phyloP scores from a whole-genome alignment of 2,329 filamentous ascomycete genomes.

The Aspergillus persii region DNA sequence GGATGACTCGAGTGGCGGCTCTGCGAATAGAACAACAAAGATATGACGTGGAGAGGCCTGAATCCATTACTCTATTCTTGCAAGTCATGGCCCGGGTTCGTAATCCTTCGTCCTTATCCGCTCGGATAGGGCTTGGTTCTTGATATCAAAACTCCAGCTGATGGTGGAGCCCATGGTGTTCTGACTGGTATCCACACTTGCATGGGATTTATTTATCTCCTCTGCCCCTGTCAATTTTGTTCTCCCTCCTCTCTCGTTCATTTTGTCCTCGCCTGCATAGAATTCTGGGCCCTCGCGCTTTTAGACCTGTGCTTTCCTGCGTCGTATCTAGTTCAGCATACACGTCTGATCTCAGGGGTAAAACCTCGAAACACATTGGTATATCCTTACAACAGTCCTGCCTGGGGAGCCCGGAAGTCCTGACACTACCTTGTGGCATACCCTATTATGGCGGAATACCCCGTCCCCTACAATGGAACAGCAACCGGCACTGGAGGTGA shows the following conservation, averaged over 20 bases:
- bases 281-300: neutral
- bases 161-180: neutral
- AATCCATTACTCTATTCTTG: neutral
- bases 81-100: neutral
- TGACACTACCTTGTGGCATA: neutral
- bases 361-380: neutral
- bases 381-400: neutral
- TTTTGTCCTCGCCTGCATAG: neutral
- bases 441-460: conserved; percentile 34
- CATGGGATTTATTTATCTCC: neutral
- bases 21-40: neutral
- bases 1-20: neutral
- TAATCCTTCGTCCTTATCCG: neutral
- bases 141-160: neutral
- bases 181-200: neutral
- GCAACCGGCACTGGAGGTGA: conserved; percentile 61
- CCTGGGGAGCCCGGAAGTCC: neutral
- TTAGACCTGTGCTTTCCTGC: neutral
- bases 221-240: neutral
- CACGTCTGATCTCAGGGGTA: neutral
- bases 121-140: neutral
- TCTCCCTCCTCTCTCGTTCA: neutral
- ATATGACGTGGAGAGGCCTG: neutral
- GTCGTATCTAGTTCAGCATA: neutral
- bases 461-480: conserved; percentile 64